phyloP scores from a whole-genome alignment of 202 grass and related monocot genomes.

The Schoenoplectus triqueter region DNA sequence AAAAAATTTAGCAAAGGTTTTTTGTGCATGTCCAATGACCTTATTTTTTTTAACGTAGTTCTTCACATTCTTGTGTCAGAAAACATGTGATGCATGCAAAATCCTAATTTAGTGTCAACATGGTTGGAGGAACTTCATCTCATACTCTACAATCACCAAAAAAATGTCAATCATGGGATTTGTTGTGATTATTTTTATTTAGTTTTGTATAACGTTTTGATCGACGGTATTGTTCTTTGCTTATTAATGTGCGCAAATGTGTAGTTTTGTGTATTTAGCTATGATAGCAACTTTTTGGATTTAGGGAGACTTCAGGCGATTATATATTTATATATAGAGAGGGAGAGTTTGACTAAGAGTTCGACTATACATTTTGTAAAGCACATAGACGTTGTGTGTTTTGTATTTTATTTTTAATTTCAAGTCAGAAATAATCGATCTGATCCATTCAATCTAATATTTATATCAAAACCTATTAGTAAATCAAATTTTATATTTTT shows the following conservation, averaged over 20 bases:
- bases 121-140: slow-evolving; percentile 61
- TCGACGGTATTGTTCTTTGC: background rate
- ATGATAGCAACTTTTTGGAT: background rate
- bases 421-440: too few species aligned
- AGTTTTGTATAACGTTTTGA: background rate
- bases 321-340: background rate
- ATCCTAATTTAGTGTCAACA: slow-evolving; percentile 64
- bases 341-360: too few species aligned
- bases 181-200: background rate
- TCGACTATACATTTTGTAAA: too few species aligned
- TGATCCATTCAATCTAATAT: too few species aligned
- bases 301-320: background rate
- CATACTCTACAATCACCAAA: slow-evolving; percentile 43
- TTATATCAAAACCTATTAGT: too few species aligned
- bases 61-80: slow-evolving; percentile 69
- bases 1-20: slow-evolving; percentile 27
- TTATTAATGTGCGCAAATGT: background rate
- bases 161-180: background rate
- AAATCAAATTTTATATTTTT: too few species aligned
- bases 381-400: too few species aligned
- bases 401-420: too few species aligned
- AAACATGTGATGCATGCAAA: slow-evolving; percentile 84
- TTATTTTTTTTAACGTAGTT: slow-evolving; percentile 50
- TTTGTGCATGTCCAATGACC: background rate
- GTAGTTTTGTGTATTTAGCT: background rate